phyloP scores from a whole-genome alignment of 306 rosid species.

The Lagenaria siceraria region DNA sequence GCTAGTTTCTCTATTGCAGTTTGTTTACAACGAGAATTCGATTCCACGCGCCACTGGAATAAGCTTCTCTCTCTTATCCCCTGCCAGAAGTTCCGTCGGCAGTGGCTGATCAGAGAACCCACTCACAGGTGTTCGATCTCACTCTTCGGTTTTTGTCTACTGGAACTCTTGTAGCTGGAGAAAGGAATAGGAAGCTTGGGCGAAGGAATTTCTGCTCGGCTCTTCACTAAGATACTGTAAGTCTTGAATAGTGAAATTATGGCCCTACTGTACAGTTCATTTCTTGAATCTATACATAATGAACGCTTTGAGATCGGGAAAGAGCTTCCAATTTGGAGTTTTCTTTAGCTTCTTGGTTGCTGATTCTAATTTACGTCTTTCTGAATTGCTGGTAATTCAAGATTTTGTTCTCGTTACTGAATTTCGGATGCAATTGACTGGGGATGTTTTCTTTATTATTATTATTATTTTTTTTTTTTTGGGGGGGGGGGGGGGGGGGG shows the following conservation, averaged over 20 bases:
- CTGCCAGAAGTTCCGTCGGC: constrained; percentile 9
- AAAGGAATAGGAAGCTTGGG: background rate
- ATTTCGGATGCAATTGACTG: constrained; percentile 16
- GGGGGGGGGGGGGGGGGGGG: background rate
- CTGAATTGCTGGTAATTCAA: constrained; percentile 6
- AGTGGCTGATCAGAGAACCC: constrained; percentile 18
- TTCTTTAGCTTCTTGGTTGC: background rate
- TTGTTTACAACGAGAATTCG: background rate
- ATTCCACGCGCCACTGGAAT: constrained; percentile 6
- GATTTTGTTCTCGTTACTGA: constrained; percentile 5
- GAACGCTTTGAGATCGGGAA: constrained; percentile 4
- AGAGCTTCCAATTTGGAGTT: background rate
- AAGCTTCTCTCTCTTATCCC: background rate
- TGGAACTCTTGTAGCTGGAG: background rate
- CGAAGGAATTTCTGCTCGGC: constrained; percentile 9
- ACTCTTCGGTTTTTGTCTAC: constrained; percentile 6
- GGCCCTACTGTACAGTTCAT: background rate
- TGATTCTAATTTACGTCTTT: constrained; percentile 1
- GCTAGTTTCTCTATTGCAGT: constrained; percentile 4
- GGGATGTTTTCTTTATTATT: background rate
- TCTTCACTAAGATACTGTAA: background rate
- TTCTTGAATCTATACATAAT: constrained; percentile 12
- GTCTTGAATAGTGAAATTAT: background rate
- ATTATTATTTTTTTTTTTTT: too few species aligned
- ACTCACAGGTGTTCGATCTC: constrained; percentile 28